Conservation (phyloP, 148 eudicot species). For the Euryodendron excelsum region DNA sequence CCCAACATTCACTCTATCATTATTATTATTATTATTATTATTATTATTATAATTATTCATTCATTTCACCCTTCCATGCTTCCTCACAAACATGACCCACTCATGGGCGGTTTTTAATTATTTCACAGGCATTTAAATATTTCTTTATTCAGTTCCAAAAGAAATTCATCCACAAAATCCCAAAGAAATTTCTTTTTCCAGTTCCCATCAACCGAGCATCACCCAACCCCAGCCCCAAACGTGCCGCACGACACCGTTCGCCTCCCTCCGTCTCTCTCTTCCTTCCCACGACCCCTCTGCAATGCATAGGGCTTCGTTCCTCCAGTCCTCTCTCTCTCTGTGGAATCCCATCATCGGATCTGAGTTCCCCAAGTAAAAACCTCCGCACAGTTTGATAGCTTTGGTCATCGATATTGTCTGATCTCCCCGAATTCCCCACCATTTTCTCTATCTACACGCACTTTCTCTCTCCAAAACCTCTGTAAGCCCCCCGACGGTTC, state of each 20-base stretch:
- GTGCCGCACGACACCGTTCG: conserved; percentile 13
- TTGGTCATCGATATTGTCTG: background rate
- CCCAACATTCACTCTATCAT: too few relatives aligned
- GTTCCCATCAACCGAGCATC: background rate
- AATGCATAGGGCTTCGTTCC: conserved; percentile 34
- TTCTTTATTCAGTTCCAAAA: background rate
- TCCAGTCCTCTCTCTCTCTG: conserved; percentile 15
- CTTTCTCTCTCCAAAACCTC: conserved; percentile 14
- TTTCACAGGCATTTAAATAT: background rate
- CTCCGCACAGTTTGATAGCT: background rate
- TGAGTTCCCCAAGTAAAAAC: conserved; percentile 20
- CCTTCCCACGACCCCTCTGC: background rate
- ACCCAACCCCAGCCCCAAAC: background rate
- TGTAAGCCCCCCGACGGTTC: background rate
- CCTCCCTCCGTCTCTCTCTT: background rate
- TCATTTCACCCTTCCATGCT: too few relatives aligned
- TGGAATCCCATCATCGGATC: conserved; percentile 30
- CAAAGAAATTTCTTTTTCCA: background rate
- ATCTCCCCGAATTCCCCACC: conserved; percentile 20
- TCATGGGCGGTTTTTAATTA: conserved; percentile 9
- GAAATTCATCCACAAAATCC: background rate
- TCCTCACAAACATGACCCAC: conserved; percentile 2
- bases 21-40: too few relatives aligned
- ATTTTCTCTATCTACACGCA: background rate
- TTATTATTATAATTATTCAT: too few relatives aligned